A percentile compares a stretch with the other conserved stretches of the same genome.
Conservation (phyloP, 139 green algal species). For the Ulvella scutata region DNA sequence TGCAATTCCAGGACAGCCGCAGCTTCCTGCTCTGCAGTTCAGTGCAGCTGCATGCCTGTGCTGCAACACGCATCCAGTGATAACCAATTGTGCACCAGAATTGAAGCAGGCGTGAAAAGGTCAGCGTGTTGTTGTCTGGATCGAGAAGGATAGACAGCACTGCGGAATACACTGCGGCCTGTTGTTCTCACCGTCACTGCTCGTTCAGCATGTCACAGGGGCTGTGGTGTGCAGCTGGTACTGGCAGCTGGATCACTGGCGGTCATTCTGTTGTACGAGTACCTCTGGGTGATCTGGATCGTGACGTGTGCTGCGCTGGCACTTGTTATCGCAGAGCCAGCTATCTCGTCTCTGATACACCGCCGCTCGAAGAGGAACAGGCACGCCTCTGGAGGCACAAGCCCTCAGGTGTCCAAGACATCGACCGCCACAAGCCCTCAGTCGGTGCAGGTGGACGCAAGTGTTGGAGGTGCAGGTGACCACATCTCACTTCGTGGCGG, state of each 20-base stretch:
- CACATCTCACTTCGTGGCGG: no score
- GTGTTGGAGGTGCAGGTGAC: no score
- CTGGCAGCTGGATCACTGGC: neutral
- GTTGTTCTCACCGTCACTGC: neutral
- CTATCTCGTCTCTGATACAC: neutral
- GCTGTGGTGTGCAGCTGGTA: neutral
- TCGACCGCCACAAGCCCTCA: no score
- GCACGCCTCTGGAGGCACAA: no score
- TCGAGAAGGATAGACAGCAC: neutral
- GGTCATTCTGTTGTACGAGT: neutral
- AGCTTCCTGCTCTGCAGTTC: neutral
- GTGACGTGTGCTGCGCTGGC: neutral
- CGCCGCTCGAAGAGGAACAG: neutral
- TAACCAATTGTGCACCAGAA: neutral
- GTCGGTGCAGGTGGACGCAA: no score
- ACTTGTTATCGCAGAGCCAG: neutral
- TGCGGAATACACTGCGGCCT: neutral
- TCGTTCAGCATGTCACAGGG: no score
- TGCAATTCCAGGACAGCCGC: neutral
- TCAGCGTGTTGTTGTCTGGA: no score
- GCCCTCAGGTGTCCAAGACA: no score
- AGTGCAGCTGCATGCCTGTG: neutral
- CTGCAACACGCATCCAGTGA: neutral
- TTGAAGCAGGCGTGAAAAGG: neutral
- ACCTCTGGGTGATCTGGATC: neutral